These are phyloP conservation scores for Conringia planisiliqua DNA, from an alignment of 345 rosid genomes.

Conservation along the genomic window DNA sequence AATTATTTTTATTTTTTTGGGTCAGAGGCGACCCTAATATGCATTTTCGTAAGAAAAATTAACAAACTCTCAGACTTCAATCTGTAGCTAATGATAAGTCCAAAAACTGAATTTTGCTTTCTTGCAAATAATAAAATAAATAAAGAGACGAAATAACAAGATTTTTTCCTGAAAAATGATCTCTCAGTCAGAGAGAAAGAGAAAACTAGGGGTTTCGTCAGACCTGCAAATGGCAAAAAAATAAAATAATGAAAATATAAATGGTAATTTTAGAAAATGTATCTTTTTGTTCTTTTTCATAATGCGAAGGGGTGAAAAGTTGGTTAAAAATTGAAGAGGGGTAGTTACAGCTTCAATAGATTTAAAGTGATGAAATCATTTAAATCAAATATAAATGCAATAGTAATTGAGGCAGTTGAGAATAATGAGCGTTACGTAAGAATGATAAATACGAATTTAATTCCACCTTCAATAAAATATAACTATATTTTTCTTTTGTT, in stretches of 20 bases:
- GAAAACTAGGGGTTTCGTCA: neutral
- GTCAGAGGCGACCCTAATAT: neutral
- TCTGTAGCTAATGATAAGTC: neutral
- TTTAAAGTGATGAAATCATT: slow-evolving; percentile 29
- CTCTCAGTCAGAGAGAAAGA: neutral
- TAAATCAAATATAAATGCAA: slow-evolving; percentile 32
- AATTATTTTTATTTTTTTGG: neutral
- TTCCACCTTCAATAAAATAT: slow-evolving; percentile 4
- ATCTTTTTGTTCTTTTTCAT: neutral
- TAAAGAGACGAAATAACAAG: neutral
- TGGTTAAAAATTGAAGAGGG: slow-evolving; percentile 24
- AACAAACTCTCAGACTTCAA: neutral
- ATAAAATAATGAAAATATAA: neutral
- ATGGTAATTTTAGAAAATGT: neutral
- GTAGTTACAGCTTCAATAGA: slow-evolving; percentile 30
- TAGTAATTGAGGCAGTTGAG: slow-evolving; percentile 35
- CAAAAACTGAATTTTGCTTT: neutral
- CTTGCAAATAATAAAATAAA: neutral
- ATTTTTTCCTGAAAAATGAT: neutral
- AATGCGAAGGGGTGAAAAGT: slow-evolving; percentile 12
- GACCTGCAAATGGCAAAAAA: neutral
- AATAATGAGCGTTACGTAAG: slow-evolving; percentile 34
- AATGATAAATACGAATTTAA: slow-evolving; percentile 29
- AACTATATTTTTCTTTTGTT: neutral
- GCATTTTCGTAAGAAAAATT: neutral